Conservation (phyloP, 2,329 filamentous ascomycete genomes). For the Diaporthe sp. region DNA sequence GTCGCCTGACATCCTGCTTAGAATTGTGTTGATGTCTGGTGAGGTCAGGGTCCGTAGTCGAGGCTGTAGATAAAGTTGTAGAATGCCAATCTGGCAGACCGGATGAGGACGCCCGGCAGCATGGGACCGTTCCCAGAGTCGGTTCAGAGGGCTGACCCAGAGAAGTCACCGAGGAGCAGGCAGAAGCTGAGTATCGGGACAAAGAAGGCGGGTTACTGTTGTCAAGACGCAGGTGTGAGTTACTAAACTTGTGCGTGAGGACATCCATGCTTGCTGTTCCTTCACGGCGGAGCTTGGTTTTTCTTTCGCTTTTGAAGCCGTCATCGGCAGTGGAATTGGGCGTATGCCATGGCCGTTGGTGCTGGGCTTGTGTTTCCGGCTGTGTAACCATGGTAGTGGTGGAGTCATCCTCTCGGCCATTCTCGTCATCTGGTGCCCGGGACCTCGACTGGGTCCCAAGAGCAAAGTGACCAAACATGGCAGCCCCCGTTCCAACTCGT, state of each 20-base stretch:
- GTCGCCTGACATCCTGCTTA: constrained; percentile 28
- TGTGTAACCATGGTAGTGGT: neutral
- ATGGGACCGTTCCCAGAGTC: neutral
- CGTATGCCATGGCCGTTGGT: neutral
- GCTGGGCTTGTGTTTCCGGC: neutral
- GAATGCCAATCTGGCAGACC: constrained; percentile 15
- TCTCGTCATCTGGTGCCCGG: constrained; percentile 24
- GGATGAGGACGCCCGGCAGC: neutral
- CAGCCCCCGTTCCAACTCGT: constrained; percentile 36
- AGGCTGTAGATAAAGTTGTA: constrained; percentile 7
- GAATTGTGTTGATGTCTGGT: neutral
- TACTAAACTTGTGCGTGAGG: constrained; percentile 38
- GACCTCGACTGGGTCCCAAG: constrained; percentile 30
- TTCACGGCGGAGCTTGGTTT: neutral
- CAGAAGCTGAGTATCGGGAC: neutral
- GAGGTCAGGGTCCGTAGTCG: constrained; percentile 20
- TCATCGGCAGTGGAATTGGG: neutral
- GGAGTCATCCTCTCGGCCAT: constrained; percentile 2
- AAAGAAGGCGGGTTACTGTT: constrained; percentile 18
- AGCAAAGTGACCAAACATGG: constrained; percentile 41
- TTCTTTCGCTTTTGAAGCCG: neutral
- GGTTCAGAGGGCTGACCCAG: neutral
- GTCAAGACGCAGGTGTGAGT: constrained; percentile 38
- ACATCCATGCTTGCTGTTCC: constrained; percentile 35
- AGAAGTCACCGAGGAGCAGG: constrained; percentile 33